Percentiles rank a stretch among this genome's conserved stretches.
phyloP scores from a whole-genome alignment of 2,329 filamentous ascomycete species.

The Lanzia echinophila region DNA sequence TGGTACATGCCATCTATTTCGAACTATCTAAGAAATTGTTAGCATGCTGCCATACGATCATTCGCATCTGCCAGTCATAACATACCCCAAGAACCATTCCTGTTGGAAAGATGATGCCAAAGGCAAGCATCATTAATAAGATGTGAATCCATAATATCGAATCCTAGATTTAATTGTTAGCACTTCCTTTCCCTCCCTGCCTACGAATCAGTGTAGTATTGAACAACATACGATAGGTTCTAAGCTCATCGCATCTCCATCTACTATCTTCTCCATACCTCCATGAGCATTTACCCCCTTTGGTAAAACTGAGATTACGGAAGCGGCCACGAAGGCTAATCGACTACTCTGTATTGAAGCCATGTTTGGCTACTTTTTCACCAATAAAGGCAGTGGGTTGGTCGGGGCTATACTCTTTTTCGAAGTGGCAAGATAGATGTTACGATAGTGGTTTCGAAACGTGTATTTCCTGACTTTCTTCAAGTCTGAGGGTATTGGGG shows the following conservation, averaged over 20 bases:
- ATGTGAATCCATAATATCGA: conserved; percentile 91
- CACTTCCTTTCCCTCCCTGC: conserved; percentile 6
- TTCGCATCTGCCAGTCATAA: conserved; percentile 16
- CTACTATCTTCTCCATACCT: conserved; percentile 52
- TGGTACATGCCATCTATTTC: conserved; percentile 91
- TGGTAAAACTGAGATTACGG: conserved; percentile 14
- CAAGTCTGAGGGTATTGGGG: background rate
- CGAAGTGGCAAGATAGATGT: conserved; percentile 1
- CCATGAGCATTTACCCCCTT: conserved; percentile 23
- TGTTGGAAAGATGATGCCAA: conserved; percentile 85
- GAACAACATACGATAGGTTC: conserved; percentile 60
- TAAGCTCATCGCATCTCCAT: conserved; percentile 60
- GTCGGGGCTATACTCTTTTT: background rate
- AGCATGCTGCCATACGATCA: background rate
- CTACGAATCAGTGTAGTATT: background rate
- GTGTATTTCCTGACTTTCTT: no score
- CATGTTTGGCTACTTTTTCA: conserved; percentile 2
- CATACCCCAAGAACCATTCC: conserved; percentile 92
- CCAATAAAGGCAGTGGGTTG: background rate
- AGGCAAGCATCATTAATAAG: conserved; percentile 75
- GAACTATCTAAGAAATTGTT: conserved; percentile 59
- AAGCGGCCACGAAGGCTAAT: conserved; percentile 1
- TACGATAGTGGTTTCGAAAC: conserved; percentile 2
- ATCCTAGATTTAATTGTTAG: conserved; percentile 49
- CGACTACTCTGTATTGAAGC: background rate